Conservation (phyloP, 2,329 filamentous ascomycete genomes). For the Cordyceps fumosorosea region DNA sequence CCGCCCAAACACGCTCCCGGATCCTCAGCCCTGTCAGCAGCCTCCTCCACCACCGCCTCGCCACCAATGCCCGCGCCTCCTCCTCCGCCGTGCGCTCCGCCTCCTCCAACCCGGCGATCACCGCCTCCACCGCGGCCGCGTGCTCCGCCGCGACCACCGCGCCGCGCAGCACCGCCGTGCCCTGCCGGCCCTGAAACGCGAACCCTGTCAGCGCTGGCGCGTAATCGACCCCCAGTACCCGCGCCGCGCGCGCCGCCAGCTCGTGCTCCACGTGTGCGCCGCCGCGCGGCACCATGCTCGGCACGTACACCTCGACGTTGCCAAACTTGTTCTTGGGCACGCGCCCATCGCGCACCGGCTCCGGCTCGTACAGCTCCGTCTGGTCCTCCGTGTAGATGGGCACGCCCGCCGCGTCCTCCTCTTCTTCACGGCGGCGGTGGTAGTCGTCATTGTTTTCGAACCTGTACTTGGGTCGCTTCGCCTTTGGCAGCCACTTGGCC, state of each 20-base stretch:
- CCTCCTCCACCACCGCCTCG: conserved; percentile 58
- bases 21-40: conserved; percentile 75
- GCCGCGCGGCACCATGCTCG: conserved; percentile 81
- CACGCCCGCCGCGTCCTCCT: conserved; percentile 33
- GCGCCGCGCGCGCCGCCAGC: conserved; percentile 63
- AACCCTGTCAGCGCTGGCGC: conserved; percentile 89
- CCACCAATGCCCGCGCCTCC: conserved; percentile 66
- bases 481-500: conserved; percentile 62
- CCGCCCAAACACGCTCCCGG: conserved; percentile 62
- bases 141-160: conserved; percentile 69
- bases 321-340: conserved; percentile 90
- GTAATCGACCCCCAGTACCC: conserved; percentile 72
- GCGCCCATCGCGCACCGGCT: conserved; percentile 65
- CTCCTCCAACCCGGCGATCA: conserved; percentile 61
- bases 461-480: conserved; percentile 26
- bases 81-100: conserved; percentile 57
- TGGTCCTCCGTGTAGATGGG: conserved; percentile 57
- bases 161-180: conserved; percentile 76
- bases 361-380: conserved; percentile 67
- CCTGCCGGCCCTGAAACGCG: conserved; percentile 75
- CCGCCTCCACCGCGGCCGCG: conserved; percentile 62
- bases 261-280: conserved; percentile 63
- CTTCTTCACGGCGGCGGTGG: conserved; percentile 23
- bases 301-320: conserved; percentile 89
- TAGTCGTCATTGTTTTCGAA: conserved; percentile 15